Conservation (phyloP, 176 grass and related monocot genomes). For the Eragrostis nindensis region DNA sequence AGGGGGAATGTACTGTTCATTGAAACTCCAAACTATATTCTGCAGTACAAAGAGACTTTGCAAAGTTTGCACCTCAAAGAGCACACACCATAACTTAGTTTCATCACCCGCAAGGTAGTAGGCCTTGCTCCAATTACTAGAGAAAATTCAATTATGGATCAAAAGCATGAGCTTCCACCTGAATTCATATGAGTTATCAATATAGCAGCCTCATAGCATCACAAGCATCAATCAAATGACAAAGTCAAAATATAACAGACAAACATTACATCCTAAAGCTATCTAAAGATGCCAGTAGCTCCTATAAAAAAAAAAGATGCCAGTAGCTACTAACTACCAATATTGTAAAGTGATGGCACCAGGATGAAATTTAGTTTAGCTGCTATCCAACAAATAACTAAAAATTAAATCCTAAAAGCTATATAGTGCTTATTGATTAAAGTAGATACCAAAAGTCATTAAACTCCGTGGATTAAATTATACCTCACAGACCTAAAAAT, state of each 20-base stretch:
- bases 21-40: too few relatives aligned
- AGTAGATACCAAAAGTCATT: neutral
- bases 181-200: neutral
- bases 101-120: too few relatives aligned
- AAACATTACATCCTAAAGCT: neutral
- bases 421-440: neutral
- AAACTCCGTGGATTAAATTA: neutral
- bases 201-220: neutral
- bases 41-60: too few relatives aligned
- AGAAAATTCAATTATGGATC: too few relatives aligned
- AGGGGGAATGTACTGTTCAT: too few relatives aligned
- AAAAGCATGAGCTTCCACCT: neutral
- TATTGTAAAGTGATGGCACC: neutral
- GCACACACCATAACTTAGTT: too few relatives aligned
- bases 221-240: neutral
- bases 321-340: too few relatives aligned
- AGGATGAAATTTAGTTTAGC: neutral
- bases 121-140: neutral
- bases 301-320: too few relatives aligned
- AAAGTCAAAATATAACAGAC: neutral
- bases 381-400: neutral
- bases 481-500: too few relatives aligned
- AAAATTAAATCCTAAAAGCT: neutral
- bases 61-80: too few relatives aligned
- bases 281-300: neutral